Evolutionary conservation across 495 filamentous ascomycete genomes (phyloP), one percentile per base, ranked within the genome.

Genomic region (Elaphomyces granulatus): DNA sequence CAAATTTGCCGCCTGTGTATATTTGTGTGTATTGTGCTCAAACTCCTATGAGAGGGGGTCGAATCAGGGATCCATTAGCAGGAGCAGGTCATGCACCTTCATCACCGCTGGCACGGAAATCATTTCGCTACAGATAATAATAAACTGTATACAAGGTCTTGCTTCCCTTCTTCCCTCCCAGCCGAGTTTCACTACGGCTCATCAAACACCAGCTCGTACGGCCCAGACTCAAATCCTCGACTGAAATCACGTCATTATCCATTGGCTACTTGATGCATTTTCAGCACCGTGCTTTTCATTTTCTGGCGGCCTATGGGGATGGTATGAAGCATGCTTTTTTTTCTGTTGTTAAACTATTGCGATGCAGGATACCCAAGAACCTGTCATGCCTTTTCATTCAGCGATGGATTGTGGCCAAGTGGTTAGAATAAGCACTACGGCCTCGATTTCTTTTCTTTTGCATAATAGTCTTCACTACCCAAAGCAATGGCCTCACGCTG

Each of bases 21-120:
- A 76, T 90, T 9, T 93, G 84, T 51, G 61, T 80, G 14, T 87
- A 79, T 48, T 93, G 84, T 51, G 75, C 77, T 6, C 75, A 83
- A 41, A 87, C 81, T 3, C 82, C 81, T 0, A 69, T 76, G 43
- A 64, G 81, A 26, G 75, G 73, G 9, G 72, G 80, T 1, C 71
- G 80, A 20, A 45, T 74, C n/a, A 71, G 76, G 38, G 74, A 72
- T 32, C 61, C 65, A 15, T 64, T 67, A 12, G 62, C 66, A 23
- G 58, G 55, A 19, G 47, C 59, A 38, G 56, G 53, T 20, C 54
- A 66, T 31, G 62, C 58, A 9, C 59, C 72, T 15, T 56, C 64
- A 32, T 80, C 75, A 33, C 77, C 77, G 19, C 52, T 81, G 36
- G 78, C 79, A 35, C 77, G 80, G 47, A 84, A 84, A 58, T 77